Evolutionary conservation across 768 basidiomycete genomes (phyloP), one percentile per base, ranked within the genome.

Genomic region (Tephrocybe rancida): DNA sequence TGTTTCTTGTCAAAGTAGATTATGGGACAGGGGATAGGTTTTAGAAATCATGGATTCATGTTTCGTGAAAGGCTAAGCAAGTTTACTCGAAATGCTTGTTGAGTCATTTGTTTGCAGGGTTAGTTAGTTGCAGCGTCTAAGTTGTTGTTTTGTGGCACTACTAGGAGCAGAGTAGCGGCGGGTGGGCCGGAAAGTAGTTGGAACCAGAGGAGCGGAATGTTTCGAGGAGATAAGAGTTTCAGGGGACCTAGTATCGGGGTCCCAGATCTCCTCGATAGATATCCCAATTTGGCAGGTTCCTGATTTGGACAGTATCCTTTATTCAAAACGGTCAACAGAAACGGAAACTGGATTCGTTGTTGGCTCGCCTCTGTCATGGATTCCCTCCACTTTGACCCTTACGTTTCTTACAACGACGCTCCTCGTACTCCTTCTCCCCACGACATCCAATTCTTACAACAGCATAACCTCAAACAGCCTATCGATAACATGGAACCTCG

Each of bases 361-460:
- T 54, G 37, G 54, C 48, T n/a, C n/a, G n/a, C n/a, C n/a, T n/a
- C 52, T 53, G 34, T 54, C 53, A 79, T 80, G 78, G 77, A 78
- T 63, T 67, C 75, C 56, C 67, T 76, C 58, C 61, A 68, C 45
- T 88, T 86, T 69, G 84, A 87, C 73, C 68, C 74, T 6, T 87
- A 37, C 16, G 11, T 85, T 70, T 72, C 81, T 60, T 86, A 85
- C 74, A 83, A 84, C 52, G 84, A 87, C 73, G 75, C 87, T 1
- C 88, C 89, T 2, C 81, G 88, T 50, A 90, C 89, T 0, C 89
- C 89, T 0, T 90, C 89, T 1, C 89, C 89, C 19, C 75, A 69
- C 59, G 72, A 76, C 61, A 61, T 76, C 58, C 68, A 70, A 59
- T 63, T n/a, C n/a, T 60, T 48, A 34, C 21, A 38, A 61, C 56